Percentiles rank a stretch among this genome's conserved stretches.
These are phyloP conservation scores for Phytophthora citrophthora DNA, from an alignment of 352 stramenopile species.

Conservation along the genomic window DNA sequence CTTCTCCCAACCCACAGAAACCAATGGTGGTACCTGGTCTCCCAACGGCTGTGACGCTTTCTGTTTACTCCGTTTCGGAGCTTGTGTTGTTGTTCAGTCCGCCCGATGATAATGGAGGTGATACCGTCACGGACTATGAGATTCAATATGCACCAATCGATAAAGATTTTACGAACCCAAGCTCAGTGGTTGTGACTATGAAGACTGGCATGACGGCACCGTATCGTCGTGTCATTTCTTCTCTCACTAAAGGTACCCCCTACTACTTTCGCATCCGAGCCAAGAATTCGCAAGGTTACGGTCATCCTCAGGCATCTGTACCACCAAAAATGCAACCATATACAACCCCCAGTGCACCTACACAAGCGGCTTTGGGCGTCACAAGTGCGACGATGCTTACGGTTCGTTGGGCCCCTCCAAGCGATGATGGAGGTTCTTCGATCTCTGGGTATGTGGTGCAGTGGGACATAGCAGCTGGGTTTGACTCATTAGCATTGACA, in stretches of 20 bases:
- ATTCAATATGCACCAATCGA: slow-evolving; percentile 83
- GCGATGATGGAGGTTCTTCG: slow-evolving; percentile 88
- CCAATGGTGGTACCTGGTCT: slow-evolving; percentile 82
- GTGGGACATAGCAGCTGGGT: slow-evolving; percentile 92
- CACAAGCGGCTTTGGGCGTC: slow-evolving; percentile 75
- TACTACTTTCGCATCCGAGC: slow-evolving; percentile 79
- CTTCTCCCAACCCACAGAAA: slow-evolving; percentile 60
- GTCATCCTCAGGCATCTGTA: slow-evolving; percentile 82
- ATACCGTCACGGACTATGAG: slow-evolving; percentile 90
- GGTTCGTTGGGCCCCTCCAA: slow-evolving; percentile 82
- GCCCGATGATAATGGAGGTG: slow-evolving; percentile 84
- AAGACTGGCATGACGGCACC: slow-evolving; percentile 66
- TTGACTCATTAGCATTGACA: slow-evolving; percentile 81
- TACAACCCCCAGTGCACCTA: slow-evolving; percentile 89
- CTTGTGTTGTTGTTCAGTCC: slow-evolving; percentile 92
- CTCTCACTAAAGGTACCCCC: slow-evolving; percentile 64
- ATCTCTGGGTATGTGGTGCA: slow-evolving; percentile 92
- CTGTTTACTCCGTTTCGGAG: slow-evolving; percentile 79
- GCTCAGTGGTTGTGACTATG: slow-evolving; percentile 46
- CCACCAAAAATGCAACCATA: slow-evolving; percentile 91
- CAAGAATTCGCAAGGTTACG: slow-evolving; percentile 75
- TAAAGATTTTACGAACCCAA: slow-evolving; percentile 73
- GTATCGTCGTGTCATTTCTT: slow-evolving; percentile 61
- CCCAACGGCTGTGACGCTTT: slow-evolving; percentile 73
- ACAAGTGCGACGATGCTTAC: slow-evolving; percentile 93